Percentiles rank a stretch among this genome's conserved stretches.
Evolutionary conservation across 1,284 basidiomycete species (phyloP).

Genomic region (Baeospora myosura): DNA sequence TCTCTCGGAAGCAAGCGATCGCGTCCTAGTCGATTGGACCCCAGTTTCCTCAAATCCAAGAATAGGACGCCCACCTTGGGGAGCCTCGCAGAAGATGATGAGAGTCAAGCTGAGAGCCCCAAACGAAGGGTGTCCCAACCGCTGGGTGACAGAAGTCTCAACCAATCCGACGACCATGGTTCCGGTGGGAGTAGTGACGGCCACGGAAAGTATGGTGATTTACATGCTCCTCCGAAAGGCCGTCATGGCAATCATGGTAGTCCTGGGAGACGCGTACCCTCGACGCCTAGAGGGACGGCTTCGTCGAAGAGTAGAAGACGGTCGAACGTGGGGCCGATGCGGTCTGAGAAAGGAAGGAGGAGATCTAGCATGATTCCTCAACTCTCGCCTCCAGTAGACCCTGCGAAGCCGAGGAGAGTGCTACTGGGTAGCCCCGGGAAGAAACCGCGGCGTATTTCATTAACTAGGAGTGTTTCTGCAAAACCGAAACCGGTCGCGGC

Average conservation of each 20-base stretch:
- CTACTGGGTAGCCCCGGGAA: constrained; percentile 53
- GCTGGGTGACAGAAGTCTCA: constrained; percentile 58
- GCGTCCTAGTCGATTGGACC: constrained; percentile 59
- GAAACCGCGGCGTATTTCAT: constrained; percentile 53
- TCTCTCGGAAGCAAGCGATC: constrained; percentile 33
- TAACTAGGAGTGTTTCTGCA: constrained; percentile 26
- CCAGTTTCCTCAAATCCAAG: constrained; percentile 59
- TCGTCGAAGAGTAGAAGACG: constrained; percentile 44
- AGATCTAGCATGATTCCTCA: constrained; percentile 74
- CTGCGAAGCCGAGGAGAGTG: constrained; percentile 30
- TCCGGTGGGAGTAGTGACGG: constrained; percentile 8
- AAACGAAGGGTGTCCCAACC: constrained; percentile 29
- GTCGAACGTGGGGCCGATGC: constrained; percentile 66
- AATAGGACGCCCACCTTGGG: constrained; percentile 41
- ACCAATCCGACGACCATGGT: constrained; percentile 29
- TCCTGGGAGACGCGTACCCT: constrained; percentile 41
- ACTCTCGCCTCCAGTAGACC: constrained; percentile 38
- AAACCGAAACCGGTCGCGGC: too few species aligned
- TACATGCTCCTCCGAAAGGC: background rate
- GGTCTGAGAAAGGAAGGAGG: constrained; percentile 60
- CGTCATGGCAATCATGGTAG: constrained; percentile 26
- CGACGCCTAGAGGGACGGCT: constrained; percentile 35
- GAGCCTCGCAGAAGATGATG: constrained; percentile 67
- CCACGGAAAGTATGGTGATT: constrained; percentile 7
- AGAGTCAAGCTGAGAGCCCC: constrained; percentile 33